phyloP scores from a whole-genome alignment of 75 land plant species.

The Larix kaempferi region DNA sequence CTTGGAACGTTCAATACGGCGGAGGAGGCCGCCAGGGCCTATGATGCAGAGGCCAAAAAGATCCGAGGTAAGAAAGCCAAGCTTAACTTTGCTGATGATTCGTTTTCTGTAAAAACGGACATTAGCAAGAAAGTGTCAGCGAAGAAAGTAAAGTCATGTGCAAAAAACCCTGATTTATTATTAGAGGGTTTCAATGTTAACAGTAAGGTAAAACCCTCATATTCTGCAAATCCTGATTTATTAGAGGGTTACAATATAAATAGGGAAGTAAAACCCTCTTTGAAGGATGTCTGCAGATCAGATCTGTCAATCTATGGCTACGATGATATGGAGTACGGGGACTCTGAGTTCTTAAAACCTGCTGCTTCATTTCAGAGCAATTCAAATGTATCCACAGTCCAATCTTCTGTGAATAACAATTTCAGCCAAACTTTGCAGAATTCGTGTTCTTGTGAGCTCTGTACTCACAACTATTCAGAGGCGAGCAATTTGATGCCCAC shows the following conservation, averaged over 20 bases:
- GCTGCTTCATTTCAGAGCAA: too few relatives aligned
- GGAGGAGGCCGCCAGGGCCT: constrained; percentile 22
- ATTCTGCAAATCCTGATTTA: too few relatives aligned
- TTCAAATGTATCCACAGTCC: background rate
- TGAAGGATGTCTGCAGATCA: background rate
- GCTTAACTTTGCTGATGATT: constrained; percentile 28
- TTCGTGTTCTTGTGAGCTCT: background rate
- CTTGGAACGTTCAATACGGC: constrained; percentile 20
- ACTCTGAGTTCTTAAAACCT: background rate
- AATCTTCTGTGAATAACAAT: background rate
- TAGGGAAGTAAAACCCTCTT: background rate
- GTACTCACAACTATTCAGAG: background rate
- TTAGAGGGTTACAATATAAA: too few relatives aligned
- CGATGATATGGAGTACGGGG: background rate
- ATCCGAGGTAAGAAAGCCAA: constrained; percentile 41
- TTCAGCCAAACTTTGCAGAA: background rate
- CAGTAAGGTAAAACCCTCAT: background rate
- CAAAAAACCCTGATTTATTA: background rate
- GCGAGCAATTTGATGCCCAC: background rate
- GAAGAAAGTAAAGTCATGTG: background rate
- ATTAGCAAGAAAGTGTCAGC: background rate
- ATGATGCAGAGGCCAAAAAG: constrained; percentile 15
- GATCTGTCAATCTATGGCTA: background rate
- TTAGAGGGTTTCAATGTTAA: background rate
- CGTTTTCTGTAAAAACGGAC: background rate